Conservation (phyloP, 371 early-diverging fungal genomes). For the Amoeboradix gromovi region DNA sequence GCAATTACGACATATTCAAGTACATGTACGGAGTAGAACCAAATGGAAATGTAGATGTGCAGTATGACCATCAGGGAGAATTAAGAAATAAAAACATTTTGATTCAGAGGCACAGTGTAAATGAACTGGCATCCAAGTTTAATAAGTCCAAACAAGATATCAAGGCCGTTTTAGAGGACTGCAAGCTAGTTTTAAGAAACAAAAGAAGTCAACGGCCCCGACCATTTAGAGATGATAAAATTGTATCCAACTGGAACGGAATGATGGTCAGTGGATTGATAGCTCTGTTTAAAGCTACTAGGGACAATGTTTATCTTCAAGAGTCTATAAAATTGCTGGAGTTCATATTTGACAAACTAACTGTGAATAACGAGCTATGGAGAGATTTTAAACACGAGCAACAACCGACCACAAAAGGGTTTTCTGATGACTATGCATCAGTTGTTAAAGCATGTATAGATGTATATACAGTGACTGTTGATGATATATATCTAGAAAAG, state of each 20-base stretch:
- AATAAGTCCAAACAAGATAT: constrained; percentile 10
- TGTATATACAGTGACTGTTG: constrained; percentile 21
- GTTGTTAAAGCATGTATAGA: constrained; percentile 20
- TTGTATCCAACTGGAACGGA: constrained; percentile 8
- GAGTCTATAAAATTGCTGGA: constrained; percentile 18
- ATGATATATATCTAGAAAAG: constrained; percentile 25
- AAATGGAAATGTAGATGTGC: constrained; percentile 22
- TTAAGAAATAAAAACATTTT: constrained; percentile 26
- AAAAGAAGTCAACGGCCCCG: constrained; percentile 19
- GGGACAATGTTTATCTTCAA: constrained; percentile 6
- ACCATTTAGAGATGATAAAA: constrained; percentile 33
- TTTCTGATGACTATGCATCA: constrained; percentile 29
- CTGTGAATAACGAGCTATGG: constrained; percentile 10
- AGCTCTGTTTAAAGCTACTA: constrained; percentile 1
- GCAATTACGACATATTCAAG: constrained; percentile 13
- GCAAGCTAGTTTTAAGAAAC: constrained; percentile 14
- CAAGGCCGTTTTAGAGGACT: constrained; percentile 7
- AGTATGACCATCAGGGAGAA: constrained; percentile 29
- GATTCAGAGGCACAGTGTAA: constrained; percentile 10
- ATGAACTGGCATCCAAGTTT: constrained; percentile 16
- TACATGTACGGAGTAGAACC: constrained; percentile 18
- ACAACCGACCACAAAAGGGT: constrained; percentile 19
- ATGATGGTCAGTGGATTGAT: constrained; percentile 5
- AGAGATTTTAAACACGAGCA: constrained; percentile 19
- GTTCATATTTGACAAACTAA: constrained; percentile 19